These are phyloP conservation scores for Zygosaccharomyces pseudobailii DNA, from an alignment of 1,139 yeast genomes.

Conservation along the genomic window DNA sequence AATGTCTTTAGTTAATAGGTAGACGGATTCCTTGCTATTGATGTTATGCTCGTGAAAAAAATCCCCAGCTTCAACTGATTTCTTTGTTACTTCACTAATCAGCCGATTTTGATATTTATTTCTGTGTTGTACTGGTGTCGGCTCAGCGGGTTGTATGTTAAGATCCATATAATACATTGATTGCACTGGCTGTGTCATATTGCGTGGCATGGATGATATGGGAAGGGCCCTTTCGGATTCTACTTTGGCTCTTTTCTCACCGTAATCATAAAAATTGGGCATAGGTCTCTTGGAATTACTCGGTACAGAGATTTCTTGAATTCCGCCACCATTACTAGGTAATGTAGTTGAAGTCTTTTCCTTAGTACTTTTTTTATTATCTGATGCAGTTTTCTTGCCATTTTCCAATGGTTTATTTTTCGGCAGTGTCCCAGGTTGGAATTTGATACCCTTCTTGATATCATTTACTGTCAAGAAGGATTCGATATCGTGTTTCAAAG, in stretches of 20 bases:
- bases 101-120: conserved; percentile 6
- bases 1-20: conserved; percentile 42
- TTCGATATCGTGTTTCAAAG: conserved; percentile 20
- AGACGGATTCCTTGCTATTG: conserved; percentile 38
- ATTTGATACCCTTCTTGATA: conserved; percentile 20
- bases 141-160: conserved; percentile 12
- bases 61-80: conserved; percentile 12
- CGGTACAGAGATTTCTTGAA: background rate
- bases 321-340: background rate
- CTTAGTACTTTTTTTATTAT: background rate
- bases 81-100: conserved; percentile 7
- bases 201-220: conserved; percentile 3
- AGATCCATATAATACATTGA: conserved; percentile 9
- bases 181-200: background rate
- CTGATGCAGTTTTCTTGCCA: conserved; percentile 2
- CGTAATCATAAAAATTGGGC: conserved; percentile 1
- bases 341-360: background rate
- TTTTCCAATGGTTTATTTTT: conserved; percentile 11
- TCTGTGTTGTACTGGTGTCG: conserved; percentile 11
- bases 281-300: conserved; percentile 3
- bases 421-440: conserved; percentile 20
- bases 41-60: conserved; percentile 20
- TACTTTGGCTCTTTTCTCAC: conserved; percentile 4
- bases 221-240: conserved; percentile 4
- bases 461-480: conserved; percentile 24